A percentile compares a stretch with the other conserved stretches of the same genome.
Evolutionary conservation across 306 rosid genomes (phyloP).

Genomic region (Herpetospermum pedunculosum): DNA sequence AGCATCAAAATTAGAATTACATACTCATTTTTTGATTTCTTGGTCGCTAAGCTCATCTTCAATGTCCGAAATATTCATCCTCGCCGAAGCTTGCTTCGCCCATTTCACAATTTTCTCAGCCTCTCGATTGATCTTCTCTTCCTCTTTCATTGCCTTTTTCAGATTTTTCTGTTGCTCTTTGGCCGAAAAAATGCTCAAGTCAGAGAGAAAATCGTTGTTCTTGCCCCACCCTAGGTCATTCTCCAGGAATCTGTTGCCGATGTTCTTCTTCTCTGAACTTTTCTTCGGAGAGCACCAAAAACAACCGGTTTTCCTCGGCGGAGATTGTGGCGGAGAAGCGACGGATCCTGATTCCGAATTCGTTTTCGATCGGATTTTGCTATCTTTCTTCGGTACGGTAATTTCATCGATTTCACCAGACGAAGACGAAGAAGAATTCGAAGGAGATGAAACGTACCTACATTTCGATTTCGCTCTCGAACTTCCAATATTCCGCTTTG

Average conservation of each 20-base stretch:
- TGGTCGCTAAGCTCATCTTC: conserved; percentile 58
- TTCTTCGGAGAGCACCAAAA: conserved; percentile 82
- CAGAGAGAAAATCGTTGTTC: conserved; percentile 37
- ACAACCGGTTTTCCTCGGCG: conserved; percentile 47
- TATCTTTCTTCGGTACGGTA: conserved; percentile 1
- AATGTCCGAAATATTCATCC: conserved; percentile 32
- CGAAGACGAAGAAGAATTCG: conserved; percentile 8
- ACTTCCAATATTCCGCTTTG: conserved; percentile 1
- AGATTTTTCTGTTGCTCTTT: conserved; percentile 48
- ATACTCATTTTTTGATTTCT: conserved; percentile 10
- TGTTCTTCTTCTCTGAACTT: conserved; percentile 32
- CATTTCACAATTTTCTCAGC: conserved; percentile 59
- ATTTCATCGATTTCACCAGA: conserved; percentile 24
- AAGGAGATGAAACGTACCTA: conserved; percentile 28
- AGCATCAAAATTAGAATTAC: conserved; percentile 2
- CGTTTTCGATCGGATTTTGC: not conserved
- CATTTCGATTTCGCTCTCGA: conserved; percentile 11
- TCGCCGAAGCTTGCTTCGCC: conserved; percentile 59
- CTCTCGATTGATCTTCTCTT: conserved; percentile 60
- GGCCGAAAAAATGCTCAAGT: conserved; percentile 44
- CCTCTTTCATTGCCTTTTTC: conserved; percentile 63
- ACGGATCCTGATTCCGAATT: conserved; percentile 10
- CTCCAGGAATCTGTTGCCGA: conserved; percentile 18
- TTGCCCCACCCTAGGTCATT: conserved; percentile 25
- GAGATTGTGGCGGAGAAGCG: conserved; percentile 22